Evolutionary conservation across 2,329 filamentous ascomycete species (phyloP), one percentile per base, ranked within the genome.

Genomic region (Diaporthe citri): DNA sequence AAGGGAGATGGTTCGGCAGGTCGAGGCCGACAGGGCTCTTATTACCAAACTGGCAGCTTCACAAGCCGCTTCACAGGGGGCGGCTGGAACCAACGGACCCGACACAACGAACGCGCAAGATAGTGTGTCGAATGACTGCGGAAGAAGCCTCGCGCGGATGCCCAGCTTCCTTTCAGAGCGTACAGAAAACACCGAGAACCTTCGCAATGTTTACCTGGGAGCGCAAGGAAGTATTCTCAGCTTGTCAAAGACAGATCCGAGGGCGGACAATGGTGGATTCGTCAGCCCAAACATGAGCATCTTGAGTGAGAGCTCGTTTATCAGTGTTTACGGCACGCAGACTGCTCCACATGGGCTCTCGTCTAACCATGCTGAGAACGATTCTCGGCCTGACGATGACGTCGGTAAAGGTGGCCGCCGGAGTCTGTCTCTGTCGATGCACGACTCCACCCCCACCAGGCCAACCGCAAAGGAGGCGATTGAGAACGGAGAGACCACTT

Each of bases 241-340:
- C 75, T 80, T 92, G 36, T 86, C 88, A 1, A 86, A 86, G 28
- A 82, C 88, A 36, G 79, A 81, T 28, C 86, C 88, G 1, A 86
- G 86, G 28, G 81, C 88, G 46, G 79, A 81, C 22, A 71, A 78
- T 69, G 81, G 84, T 71, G 85, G 84, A 57, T 79, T 90, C 75
- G 85, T 85, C 39, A 93, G 91, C 77, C 91, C 92, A 4, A 89
- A 87, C 46, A 82, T 93, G 67, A 93, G 92, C 77, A 85, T 93
- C 17, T 82, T 93, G 76, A 93, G 91, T 77, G 91, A 93, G 81
- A 93, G 91, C 80, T 93, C 91, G 0, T 93, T 93, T 78, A 78
- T 89, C 31, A 93, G 91, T 78, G 85, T 93, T 0, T 93, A 93
- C 73, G 91, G 91, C 3, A 82, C 85, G 34, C 87, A 86, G 76